phyloP scores from a whole-genome alignment of 2,329 filamentous ascomycete genomes.

The Aspergillus versicolor region DNA sequence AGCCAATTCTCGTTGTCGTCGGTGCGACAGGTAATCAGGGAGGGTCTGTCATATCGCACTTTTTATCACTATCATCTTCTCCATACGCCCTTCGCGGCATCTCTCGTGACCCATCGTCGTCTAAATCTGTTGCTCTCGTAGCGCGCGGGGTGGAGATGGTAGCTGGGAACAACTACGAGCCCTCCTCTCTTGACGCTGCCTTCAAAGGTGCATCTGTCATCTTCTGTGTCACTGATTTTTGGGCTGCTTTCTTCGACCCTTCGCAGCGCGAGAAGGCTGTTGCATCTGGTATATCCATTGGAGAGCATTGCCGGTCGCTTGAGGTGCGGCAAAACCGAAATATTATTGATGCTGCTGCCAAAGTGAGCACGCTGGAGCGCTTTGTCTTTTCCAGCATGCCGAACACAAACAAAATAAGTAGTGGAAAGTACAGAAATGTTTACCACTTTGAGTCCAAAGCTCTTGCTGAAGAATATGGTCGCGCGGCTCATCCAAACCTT shows the following conservation, averaged over 20 bases:
- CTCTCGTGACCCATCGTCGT: slow-evolving; percentile 33
- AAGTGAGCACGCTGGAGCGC: slow-evolving; percentile 33
- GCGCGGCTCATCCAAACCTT: slow-evolving; percentile 25
- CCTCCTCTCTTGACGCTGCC: slow-evolving; percentile 29
- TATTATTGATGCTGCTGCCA: slow-evolving; percentile 37
- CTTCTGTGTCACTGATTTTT: slow-evolving; percentile 41
- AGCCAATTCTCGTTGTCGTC: slow-evolving; percentile 28
- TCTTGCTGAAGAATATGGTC: slow-evolving; percentile 31
- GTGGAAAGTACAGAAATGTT: slow-evolving; percentile 42
- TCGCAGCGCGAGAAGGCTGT: slow-evolving; percentile 16
- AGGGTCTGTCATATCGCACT: slow-evolving; percentile 19
- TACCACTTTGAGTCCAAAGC: slow-evolving; percentile 48
- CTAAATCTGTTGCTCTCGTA: slow-evolving; percentile 29
- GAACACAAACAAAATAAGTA: slow-evolving; percentile 37
- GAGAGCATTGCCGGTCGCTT: slow-evolving; percentile 4
- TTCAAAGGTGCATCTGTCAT: slow-evolving; percentile 41
- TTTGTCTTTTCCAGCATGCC: slow-evolving; percentile 42
- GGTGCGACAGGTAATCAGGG: slow-evolving; percentile 35
- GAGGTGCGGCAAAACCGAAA: slow-evolving; percentile 40
- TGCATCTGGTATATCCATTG: slow-evolving; percentile 3
- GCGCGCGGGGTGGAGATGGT: slow-evolving; percentile 40
- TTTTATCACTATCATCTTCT: slow-evolving; percentile 11
- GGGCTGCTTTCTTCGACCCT: slow-evolving; percentile 20
- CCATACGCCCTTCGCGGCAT: slow-evolving; percentile 24
- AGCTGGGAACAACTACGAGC: slow-evolving; percentile 33